Evolutionary conservation across 2,329 filamentous ascomycete genomes (phyloP).

Genomic region (Penicillium polonicum): DNA sequence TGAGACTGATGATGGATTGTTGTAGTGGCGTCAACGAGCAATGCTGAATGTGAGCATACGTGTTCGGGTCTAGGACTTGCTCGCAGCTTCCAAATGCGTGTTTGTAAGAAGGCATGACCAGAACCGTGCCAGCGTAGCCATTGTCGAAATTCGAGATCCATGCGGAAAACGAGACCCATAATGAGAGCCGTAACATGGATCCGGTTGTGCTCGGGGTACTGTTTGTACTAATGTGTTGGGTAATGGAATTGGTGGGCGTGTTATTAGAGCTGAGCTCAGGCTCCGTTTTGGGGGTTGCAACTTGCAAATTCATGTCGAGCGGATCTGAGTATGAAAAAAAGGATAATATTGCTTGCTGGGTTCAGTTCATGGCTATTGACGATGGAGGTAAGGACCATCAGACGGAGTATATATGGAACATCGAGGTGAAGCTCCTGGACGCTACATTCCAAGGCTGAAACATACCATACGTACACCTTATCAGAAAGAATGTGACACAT

Average conservation of each 20-base stretch:
- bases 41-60: slow-evolving; percentile 8
- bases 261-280: slow-evolving; percentile 1
- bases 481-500: slow-evolving; percentile 19
- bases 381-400: neutral
- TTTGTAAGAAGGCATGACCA: slow-evolving; percentile 28
- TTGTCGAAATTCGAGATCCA: slow-evolving; percentile 29
- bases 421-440: neutral
- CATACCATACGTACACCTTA: slow-evolving; percentile 15
- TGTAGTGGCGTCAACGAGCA: slow-evolving; percentile 28
- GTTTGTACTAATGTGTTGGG: neutral
- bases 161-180: slow-evolving; percentile 24
- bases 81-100: slow-evolving; percentile 25
- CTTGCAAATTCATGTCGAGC: neutral
- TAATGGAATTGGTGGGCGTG: neutral
- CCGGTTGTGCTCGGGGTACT: slow-evolving; percentile 12
- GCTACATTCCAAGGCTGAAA: slow-evolving; percentile 17
- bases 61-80: slow-evolving; percentile 14
- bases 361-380: neutral
- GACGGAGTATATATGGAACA: neutral
- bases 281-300: neutral
- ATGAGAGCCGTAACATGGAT: slow-evolving; percentile 21
- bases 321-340: neutral
- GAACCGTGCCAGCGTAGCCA: slow-evolving; percentile 24
- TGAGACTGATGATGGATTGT: slow-evolving; percentile 30
- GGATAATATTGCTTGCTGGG: too few relatives aligned